Evolutionary conservation across 305 asterid species (phyloP).

Genomic region (Fraxinus ornus): DNA sequence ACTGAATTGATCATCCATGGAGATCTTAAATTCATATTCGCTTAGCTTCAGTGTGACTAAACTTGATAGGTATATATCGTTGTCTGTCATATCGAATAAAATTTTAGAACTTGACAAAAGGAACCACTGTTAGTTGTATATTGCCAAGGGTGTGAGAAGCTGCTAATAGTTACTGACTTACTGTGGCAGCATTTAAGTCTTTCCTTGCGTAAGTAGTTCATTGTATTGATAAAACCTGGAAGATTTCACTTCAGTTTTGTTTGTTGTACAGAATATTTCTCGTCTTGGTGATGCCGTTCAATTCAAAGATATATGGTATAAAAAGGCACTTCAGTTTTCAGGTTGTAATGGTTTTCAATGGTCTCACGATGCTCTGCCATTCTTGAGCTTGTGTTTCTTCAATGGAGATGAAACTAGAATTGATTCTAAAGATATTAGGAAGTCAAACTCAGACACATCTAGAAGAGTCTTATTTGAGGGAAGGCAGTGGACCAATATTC

Average conservation of each 20-base stretch:
- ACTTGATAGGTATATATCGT: background rate
- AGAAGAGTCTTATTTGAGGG: constrained; percentile 45
- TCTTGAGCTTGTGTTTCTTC: constrained; percentile 57
- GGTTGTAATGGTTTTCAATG: constrained; percentile 49
- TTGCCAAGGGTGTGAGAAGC: background rate
- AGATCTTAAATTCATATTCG: background rate
- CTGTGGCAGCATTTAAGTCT: background rate
- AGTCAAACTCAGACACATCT: constrained; percentile 42
- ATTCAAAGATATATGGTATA: constrained; percentile 47
- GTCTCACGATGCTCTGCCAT: constrained; percentile 45
- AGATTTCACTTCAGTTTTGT: constrained; percentile 24
- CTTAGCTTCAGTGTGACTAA: constrained; percentile 1
- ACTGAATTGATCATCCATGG: background rate
- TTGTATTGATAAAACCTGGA: constrained; percentile 14
- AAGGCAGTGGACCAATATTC: constrained; percentile 67
- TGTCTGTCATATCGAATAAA: too few species aligned
- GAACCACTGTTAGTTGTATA: background rate
- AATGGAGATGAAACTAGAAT: constrained; percentile 48
- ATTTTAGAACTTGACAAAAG: background rate
- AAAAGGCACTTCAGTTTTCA: constrained; percentile 47
- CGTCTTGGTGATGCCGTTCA: constrained; percentile 45
- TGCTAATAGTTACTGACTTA: background rate
- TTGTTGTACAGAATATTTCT: constrained; percentile 49
- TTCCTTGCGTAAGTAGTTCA: constrained; percentile 11
- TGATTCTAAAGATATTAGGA: constrained; percentile 34